A percentile compares a stretch with the other conserved stretches of the same genome.
Conservation (phyloP, 2,329 filamentous ascomycete species). For the Aspergillus terreus region DNA sequence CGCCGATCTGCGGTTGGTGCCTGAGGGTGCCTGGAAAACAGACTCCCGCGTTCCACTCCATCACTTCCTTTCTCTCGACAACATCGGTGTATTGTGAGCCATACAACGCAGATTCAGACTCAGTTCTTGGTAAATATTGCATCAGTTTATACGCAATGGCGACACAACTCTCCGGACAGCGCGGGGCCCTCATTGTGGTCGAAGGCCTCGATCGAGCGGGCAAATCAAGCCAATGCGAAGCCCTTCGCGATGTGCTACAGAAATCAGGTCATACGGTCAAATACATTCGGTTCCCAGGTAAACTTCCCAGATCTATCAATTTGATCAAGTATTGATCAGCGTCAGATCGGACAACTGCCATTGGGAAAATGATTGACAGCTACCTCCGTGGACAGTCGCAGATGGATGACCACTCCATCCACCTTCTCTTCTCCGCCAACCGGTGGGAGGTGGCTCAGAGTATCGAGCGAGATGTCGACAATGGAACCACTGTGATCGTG, state of each 20-base stretch:
- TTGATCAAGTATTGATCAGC: conserved; percentile 10
- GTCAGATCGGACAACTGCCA: conserved; percentile 74
- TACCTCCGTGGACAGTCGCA: conserved; percentile 71
- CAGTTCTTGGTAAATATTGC: background rate
- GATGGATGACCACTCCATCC: conserved; percentile 84
- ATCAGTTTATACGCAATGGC: conserved; percentile 5
- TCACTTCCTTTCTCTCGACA: too few relatives aligned
- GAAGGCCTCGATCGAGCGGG: conserved; percentile 88
- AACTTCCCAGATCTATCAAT: background rate
- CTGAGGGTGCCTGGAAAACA: background rate
- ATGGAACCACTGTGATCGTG: conserved; percentile 73
- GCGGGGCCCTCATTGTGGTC: conserved; percentile 75
- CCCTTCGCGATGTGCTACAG: conserved; percentile 56
- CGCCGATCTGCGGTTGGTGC: background rate
- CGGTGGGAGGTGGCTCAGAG: conserved; percentile 66
- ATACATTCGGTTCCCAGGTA: conserved; percentile 65
- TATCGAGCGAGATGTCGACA: conserved; percentile 49
- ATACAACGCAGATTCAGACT: background rate
- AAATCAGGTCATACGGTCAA: conserved; percentile 51
- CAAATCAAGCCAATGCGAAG: conserved; percentile 84
- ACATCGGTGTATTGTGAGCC: too few relatives aligned
- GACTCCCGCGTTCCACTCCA: too few relatives aligned
- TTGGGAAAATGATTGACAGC: conserved; percentile 79
- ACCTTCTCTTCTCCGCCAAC: conserved; percentile 86
- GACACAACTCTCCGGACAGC: conserved; percentile 23